phyloP scores from a whole-genome alignment of 169 alveolate species.

The Cryptosporidium felis region DNA sequence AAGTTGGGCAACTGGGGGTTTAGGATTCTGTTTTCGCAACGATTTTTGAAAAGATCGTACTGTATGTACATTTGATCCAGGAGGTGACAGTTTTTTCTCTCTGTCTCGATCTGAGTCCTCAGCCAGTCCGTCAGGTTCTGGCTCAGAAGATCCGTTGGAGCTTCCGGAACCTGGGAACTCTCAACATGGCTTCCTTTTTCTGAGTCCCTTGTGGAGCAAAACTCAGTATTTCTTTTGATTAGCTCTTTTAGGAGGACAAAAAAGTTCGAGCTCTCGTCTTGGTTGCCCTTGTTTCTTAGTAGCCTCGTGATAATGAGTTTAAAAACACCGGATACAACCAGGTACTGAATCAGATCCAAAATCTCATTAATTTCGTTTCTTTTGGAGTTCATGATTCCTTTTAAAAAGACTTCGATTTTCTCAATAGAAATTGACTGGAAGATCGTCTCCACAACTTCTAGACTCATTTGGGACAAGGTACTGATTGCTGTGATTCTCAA shows the following conservation, averaged over 20 bases:
- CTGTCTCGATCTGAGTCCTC: conserved; percentile 2
- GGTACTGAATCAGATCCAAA: neutral
- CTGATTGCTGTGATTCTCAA: conserved; percentile 7
- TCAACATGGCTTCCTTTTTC: neutral
- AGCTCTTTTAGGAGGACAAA: conserved; percentile 2
- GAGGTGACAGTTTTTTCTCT: neutral
- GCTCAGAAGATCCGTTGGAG: neutral
- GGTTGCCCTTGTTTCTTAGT: neutral
- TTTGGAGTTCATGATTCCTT: neutral
- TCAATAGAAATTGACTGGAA: conserved; percentile 4
- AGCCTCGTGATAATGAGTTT: conserved; percentile 19
- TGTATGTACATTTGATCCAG: conserved; percentile 27
- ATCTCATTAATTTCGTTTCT: conserved; percentile 13
- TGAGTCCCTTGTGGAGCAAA: neutral
- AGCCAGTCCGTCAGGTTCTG: conserved; percentile 15
- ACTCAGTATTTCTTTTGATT: neutral
- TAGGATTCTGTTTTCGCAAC: too few species aligned
- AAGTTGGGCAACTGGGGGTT: neutral
- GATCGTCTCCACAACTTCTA: neutral
- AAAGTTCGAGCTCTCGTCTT: neutral
- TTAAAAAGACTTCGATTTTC: neutral
- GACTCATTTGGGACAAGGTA: neutral
- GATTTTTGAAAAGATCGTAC: conserved; percentile 3
- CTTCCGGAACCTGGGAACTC: neutral
- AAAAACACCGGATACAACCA: conserved; percentile 6